Evolutionary conservation across 129 eudicot species (phyloP), one percentile per base, ranked within the genome.

Genomic region (Pulicaria dysenterica): DNA sequence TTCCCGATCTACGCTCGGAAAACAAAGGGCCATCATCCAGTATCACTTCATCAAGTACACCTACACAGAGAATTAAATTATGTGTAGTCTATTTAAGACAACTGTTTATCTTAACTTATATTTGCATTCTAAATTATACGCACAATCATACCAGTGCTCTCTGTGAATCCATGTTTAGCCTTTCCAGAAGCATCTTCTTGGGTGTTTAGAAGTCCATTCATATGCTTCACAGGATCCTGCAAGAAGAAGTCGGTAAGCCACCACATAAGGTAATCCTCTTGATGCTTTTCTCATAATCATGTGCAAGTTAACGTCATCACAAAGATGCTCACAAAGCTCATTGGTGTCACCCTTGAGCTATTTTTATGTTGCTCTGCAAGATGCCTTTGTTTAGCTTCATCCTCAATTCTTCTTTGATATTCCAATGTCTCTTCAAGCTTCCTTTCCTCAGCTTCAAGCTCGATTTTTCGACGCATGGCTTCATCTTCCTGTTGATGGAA

Each of bases 401-500:
- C 85, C 77, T 95, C 99, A 15, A 91, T 85, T 73, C 87, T 83
- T 79, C 94, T 84, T 82, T 95, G 97, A 85, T 86, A 88, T 67
- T 95, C 97, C 77, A 95, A 79, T 69, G 96, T 95, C 79, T 95
- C 99, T 82, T 95, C 97, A 78, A 91, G 99, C 90, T 90, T 88
- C 71, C 94, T 88, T 73, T 90, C 99, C 82, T 95, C 99, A 34
- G 88, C 97, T 86, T 95, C 99, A 86, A 90, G 96, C 72, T 94
- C 94, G 8, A 88, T 73, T 60, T 83, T 80, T 67, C 83, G 84
- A 11, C 84, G 85, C 54, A 69, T 82, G 54, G 74, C 73, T 74
- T 94, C 98, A 73, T 90, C 92, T 78, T 86, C 95, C 50, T 88
- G 73, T 59, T 78, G 72, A 77, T 48, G 49, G 47, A 80, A 67